Conservation (phyloP, 73 alveolate species). For the Paramecium sexaurelia region DNA sequence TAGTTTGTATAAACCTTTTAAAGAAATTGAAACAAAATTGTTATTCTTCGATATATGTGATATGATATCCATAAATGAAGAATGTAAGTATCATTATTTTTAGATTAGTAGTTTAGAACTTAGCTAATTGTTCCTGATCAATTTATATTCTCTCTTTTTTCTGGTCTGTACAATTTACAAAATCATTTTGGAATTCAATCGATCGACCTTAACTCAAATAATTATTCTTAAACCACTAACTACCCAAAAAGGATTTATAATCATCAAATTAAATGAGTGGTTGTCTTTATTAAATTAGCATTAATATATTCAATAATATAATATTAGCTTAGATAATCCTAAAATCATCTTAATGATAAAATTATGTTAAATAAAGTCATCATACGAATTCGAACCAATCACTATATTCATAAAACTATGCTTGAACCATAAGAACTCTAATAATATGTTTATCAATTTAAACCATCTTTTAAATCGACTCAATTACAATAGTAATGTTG, state of each 20-base stretch:
- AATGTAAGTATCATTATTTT: not conserved
- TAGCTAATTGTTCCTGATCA: not conserved
- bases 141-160: not conserved
- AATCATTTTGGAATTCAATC: not conserved
- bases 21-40: not conserved
- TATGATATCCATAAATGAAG: not conserved
- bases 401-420: not conserved
- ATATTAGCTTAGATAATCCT: not conserved
- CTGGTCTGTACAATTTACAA: not conserved
- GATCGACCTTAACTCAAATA: not conserved
- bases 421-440: no score
- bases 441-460: no score
- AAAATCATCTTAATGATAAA: not conserved
- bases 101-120: not conserved
- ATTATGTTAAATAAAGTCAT: not conserved
- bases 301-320: not conserved
- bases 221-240: not conserved
- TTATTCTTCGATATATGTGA: not conserved
- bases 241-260: not conserved
- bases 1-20: not conserved
- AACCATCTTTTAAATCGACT: no score
- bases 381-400: not conserved
- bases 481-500: no score
- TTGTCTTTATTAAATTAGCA: not conserved
- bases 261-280: constrained; percentile 7